Base-by-base conservation (phyloP, 2,329 filamentous ascomycete species). In the Aspergillus clavatus region DNA sequence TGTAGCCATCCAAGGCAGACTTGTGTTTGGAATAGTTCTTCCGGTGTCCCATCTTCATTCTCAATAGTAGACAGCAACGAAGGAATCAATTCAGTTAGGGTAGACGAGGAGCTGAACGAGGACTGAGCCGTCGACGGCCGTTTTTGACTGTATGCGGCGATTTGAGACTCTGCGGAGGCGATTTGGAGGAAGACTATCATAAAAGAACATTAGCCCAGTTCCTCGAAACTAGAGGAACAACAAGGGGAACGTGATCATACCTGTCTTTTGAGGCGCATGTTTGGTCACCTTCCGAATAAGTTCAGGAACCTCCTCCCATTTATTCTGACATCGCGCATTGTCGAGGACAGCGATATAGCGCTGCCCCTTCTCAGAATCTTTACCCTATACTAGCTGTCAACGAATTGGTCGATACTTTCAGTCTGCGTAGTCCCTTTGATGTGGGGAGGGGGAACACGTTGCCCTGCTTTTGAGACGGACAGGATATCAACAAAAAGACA, bases 231-330 rank as follows among this genome's bases (percentile, higher is more conserved):
- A 23, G 47, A 36, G 44, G 23, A 36, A 42, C 40, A 40, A 42
- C 29, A 44, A 41, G 46, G 49, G 51, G 44, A 39, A n/a, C 44
- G 47, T 41, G 35, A 38, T 45, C 37, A 64, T 84, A 96, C 91
- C 95, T 70, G 81, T 80, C 67, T 87, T 81, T 50, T 87, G 81
- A 31, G 89, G 85, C 58, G 89, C 87, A 78, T 98, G 91, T 70
- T 98, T 97, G 62, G 86, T 86, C 61, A 97, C 80, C 71, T 98
- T 98, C 66, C 91, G 83, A 59, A 93, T 84, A 52, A 95, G 79
- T 72, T 97, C 91, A 21, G 88, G 87, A 23, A 97, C 79, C 23
- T 87, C 82, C 55, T 82, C 77, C 93, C 93, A 98, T 66, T 83
- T 84, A 42, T 86, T 89, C 60, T 91, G 83, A 69, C 89, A 95